Base-by-base conservation (phyloP, 2,329 filamentous ascomycete genomes). In the Falciphora oryzae region DNA sequence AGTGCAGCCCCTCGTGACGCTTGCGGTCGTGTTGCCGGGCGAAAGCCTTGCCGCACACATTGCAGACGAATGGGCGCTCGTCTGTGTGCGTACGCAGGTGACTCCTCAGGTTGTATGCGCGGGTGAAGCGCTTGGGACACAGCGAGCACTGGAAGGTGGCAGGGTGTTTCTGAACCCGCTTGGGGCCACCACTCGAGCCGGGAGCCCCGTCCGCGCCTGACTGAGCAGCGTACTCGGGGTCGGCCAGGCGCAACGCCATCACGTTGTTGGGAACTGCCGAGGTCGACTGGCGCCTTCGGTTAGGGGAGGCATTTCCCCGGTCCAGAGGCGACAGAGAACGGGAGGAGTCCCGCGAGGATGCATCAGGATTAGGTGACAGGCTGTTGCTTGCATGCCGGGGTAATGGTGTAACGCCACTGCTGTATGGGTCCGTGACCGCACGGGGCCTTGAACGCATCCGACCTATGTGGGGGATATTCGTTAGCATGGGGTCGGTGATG, bases 1-100 rank as follows among this genome's bases (percentile, higher is more conserved):
- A 96, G 73, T 99, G 95, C 57, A 99, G 80, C 56, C 94, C 93
- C 78, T 99, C 95, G 76, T 99, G 95, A 56, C 95, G 89, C 78
- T 99, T 99, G 59, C 95, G 89, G 75, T 99, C 95, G 74, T 99
- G 95, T 74, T 99, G 95, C 31, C 95, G 89, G 7, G 95, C 95
- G 78, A 99, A 99, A 0, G 95, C 95, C 76, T 99, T 99, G 63
- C 92, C 92, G 70, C 95, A 99, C 11, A 98, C 92, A 0, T 92
- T 97, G 74, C 95, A 99, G 3, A 98, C 94, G 72, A 98, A 99
- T 0, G 95, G 95, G 61, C 95, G 86, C 80, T 99, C 95, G 72
- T 99, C 95, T 0, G 95, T 99, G 74, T 99, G 95, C 0, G 95
- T 99, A 60, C 95, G 90, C 66, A 98, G 78, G 78, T 99, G 95